phyloP scores from a whole-genome alignment of 768 basidiomycete species.

The Gloeopeniophorella convolvens region DNA sequence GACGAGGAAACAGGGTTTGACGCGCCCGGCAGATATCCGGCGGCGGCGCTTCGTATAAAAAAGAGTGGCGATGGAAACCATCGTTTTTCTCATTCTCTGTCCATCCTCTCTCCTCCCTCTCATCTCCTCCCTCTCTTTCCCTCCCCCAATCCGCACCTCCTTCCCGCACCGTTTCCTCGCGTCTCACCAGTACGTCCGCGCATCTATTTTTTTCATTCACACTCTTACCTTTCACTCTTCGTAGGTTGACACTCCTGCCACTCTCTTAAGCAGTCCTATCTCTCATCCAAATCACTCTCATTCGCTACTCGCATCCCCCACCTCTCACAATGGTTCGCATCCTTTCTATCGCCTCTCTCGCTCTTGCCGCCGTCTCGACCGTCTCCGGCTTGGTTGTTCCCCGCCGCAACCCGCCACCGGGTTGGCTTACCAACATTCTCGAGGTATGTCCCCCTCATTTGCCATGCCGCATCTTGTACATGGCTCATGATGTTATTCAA shows the following conservation, averaged over 20 bases:
- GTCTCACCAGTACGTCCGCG: not conserved
- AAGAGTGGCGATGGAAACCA: slow-evolving; percentile 12
- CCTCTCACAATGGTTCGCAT: slow-evolving; percentile 27
- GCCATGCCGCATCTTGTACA: not conserved
- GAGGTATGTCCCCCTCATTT: slow-evolving; percentile 30
- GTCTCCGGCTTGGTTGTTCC: slow-evolving; percentile 35
- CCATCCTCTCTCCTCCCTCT: not conserved
- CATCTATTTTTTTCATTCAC: not conserved
- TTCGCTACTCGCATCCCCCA: slow-evolving; percentile 22
- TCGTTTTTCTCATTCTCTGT: not conserved
- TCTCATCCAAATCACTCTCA: slow-evolving; percentile 16
- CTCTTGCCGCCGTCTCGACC: slow-evolving; percentile 36
- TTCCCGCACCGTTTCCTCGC: not conserved
- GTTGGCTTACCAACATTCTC: slow-evolving; percentile 41
- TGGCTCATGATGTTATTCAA: slow-evolving; percentile 29
- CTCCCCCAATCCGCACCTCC: not conserved
- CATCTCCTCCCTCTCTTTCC: not conserved
- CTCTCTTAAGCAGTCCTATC: slow-evolving; percentile 15
- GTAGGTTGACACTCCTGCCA: not conserved
- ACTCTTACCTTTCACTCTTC: not conserved
- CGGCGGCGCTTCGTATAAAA: not conserved
- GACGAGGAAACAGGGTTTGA: too few relatives aligned
- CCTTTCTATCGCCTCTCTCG: slow-evolving; percentile 36
- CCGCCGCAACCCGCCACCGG: slow-evolving; percentile 32
- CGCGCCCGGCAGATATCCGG: not conserved